Base-by-base conservation (phyloP, 2,329 filamentous ascomycete species). In the Botrytis sinoallii region DNA sequence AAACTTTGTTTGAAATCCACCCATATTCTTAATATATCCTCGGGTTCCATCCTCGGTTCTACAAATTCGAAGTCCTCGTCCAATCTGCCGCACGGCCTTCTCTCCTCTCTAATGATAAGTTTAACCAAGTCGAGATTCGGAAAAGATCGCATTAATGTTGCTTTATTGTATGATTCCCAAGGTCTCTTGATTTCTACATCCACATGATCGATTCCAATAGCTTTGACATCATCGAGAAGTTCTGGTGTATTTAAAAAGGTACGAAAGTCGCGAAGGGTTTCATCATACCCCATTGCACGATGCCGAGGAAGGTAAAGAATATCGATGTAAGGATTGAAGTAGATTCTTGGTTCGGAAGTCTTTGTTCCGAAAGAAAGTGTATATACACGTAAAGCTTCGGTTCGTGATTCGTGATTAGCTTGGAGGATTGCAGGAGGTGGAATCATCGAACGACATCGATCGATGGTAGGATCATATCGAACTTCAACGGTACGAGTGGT, bases 141-240 rank as follows among this genome's bases (percentile, higher is more conserved):
- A 67, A 85, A 86, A 71, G 82, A 83, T 64, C 84, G 80, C 70
- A 86, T 81, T 60, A 86, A 78, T 38, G 82, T 81, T 46, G 85
- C 84, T 79, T 86, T 86, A 80, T 85, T 86, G 80, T 86, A 87
- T 18, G 83, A 83, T 80, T 87, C 85, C 85, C 85, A 86, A 25
- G 85, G 85, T 52, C 84, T 80, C 67, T 85, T 83, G 70, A 85
- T 81, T 48, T 83, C 80, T 25, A 83, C 79, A 42, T 81, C 81
- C 48, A 86, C 84, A 72, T 86, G 83, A 77, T 87, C 85, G 65
- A 87, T 81, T 3, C 85, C 85, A 10, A 87, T 80, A 48, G 82
- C 80, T 61, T 78, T 78, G 20, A 85, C 80, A 57, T 82, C 78
- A 44, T 82, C 78, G 18, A 82, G 79, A 46, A 81, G 79, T 42